Evolutionary conservation across 768 basidiomycete genomes (phyloP), one percentile per base, ranked within the genome.

Genomic region (Suillus hirtellus): DNA sequence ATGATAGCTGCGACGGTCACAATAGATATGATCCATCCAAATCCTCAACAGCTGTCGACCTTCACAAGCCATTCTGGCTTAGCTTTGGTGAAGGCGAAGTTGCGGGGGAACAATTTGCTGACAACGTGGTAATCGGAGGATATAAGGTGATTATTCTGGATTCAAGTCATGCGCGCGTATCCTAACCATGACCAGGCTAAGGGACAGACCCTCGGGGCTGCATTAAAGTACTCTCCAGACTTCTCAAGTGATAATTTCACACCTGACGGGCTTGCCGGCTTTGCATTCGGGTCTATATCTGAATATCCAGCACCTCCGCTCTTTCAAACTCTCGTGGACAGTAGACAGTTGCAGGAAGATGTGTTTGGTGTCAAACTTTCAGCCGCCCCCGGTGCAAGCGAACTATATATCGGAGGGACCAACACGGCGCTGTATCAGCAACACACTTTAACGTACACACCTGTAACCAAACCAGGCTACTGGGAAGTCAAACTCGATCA

Each of bases 341-440:
- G 81, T 52, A 72, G 71, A 15, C 63, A 65, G 40, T 69, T 77
- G 2, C 63, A 74, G 8, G 67, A 77, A 35, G 68, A 77, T 47
- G 73, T 79, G 63, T 86, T 87, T 65, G 77, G 80, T 31, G 79
- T 87, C 67, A 82, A 82, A 64, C 74, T 87, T 50, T 75, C 79
- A 42, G 67, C 73, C 4, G 68, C 80, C 12, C 34, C 73, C 19
- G 69, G 72, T 12, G 78, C 76, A 27, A 79, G 82, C n/a, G 83
- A 85, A 70, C 78, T 89, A 15, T 82, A 78, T 64, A 70, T 89
- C 55, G 87, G 87, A 35, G 87, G 86, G 38, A 77, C 78, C 5
- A 79, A 89, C 71, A 66, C 67, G 4, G 65, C 68, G 12, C 70
- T 86, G 37, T 86, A 84, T 61, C 84, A 84, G 54, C 71, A 71